Conservation (phyloP, 805 yeast species). For the Suhomyces kilbournensis region DNA sequence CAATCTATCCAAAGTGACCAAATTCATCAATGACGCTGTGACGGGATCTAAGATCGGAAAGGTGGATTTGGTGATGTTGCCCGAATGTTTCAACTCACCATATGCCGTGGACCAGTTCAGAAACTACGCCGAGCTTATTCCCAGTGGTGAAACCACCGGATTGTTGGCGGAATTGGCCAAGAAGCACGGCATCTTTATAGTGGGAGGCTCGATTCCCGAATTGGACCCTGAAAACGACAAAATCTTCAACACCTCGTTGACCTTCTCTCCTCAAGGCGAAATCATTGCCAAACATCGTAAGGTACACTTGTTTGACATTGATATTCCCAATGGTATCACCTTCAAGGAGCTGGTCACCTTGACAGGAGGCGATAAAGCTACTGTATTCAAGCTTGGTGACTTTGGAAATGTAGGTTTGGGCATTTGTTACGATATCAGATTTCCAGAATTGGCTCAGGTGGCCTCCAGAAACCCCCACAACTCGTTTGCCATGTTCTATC, state of each 20-base stretch:
- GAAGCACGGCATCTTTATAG: constrained; percentile 56
- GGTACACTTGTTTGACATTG: constrained; percentile 88
- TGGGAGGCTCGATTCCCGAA: constrained; percentile 96
- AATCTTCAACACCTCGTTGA: constrained; percentile 30
- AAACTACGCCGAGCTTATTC: constrained; percentile 84
- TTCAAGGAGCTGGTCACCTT: constrained; percentile 79
- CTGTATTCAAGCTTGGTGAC: constrained; percentile 65
- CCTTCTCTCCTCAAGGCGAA: constrained; percentile 70
- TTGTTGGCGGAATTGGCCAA: constrained; percentile 67
- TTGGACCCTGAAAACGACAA: constrained; percentile 43
- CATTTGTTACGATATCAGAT: constrained; percentile 79
- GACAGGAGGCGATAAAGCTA: constrained; percentile 77
- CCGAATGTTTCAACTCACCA: constrained; percentile 97
- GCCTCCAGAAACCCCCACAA: constrained; percentile 61
- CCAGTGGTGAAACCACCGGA: constrained; percentile 64
- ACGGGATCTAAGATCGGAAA: constrained; percentile 28
- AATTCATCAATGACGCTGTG: constrained; percentile 61
- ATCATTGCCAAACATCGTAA: constrained; percentile 87
- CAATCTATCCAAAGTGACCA: constrained; percentile 67
- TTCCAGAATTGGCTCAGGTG: constrained; percentile 71
- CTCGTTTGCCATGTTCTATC: constrained; percentile 74
- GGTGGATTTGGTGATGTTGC: constrained; percentile 75
- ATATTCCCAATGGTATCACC: constrained; percentile 85
- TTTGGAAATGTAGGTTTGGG: constrained; percentile 78
- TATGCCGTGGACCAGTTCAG: constrained; percentile 84